Conservation (phyloP, 306 rosid genomes). For the Morella rubra region DNA sequence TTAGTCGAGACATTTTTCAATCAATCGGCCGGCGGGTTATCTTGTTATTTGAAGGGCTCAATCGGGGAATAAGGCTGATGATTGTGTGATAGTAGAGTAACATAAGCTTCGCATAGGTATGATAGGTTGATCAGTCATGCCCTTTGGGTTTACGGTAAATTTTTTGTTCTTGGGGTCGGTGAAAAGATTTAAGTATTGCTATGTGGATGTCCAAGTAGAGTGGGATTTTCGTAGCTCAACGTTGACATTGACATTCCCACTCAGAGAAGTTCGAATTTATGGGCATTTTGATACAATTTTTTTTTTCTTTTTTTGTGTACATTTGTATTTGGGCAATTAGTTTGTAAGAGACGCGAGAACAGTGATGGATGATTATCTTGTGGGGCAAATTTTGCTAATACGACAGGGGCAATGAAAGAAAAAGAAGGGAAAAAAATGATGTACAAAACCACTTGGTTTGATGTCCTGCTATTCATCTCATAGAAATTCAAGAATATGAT, state of each 20-base stretch:
- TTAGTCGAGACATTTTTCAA: neutral
- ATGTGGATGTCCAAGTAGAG: neutral
- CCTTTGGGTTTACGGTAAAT: neutral
- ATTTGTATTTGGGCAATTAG: neutral
- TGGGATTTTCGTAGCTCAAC: neutral
- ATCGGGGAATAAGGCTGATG: neutral
- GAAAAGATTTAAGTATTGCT: neutral
- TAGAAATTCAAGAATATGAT: neutral
- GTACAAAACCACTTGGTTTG: neutral
- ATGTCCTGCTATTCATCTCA: neutral
- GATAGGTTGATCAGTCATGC: neutral
- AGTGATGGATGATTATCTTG: neutral
- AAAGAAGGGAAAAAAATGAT: neutral
- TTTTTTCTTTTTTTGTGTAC: neutral
- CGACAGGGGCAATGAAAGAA: too few relatives aligned
- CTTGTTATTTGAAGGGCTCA: neutral
- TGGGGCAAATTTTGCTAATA: neutral
- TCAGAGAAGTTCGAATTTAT: neutral
- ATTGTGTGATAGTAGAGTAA: neutral
- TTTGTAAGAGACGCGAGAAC: neutral
- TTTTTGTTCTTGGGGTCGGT: neutral
- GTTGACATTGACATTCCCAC: neutral
- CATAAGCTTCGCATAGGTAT: neutral
- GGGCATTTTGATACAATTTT: neutral
- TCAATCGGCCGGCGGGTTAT: neutral